Conservation (phyloP, 257 asterid genomes). For the Cinchona pubescens region DNA sequence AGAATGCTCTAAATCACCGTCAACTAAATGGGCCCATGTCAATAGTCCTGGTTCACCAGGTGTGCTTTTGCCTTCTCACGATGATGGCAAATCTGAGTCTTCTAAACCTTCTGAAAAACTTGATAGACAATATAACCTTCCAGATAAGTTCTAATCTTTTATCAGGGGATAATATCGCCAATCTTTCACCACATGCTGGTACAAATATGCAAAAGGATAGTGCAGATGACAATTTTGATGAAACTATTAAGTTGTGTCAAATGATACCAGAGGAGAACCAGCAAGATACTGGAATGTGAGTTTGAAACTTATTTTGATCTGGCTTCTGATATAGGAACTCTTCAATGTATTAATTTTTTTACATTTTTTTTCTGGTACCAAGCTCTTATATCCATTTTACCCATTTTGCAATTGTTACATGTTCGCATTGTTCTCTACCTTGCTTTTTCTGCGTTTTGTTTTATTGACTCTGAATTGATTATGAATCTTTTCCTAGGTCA, state of each 20-base stretch:
- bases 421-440: not conserved
- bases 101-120: slow-evolving; percentile 34
- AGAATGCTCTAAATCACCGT: slow-evolving; percentile 27
- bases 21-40: slow-evolving; percentile 20
- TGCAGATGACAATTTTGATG: slow-evolving; percentile 38
- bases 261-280: slow-evolving; percentile 32
- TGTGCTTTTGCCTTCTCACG: slow-evolving; percentile 21
- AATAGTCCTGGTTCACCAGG: slow-evolving; percentile 25
- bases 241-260: slow-evolving; percentile 26
- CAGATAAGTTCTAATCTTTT: slow-evolving; percentile 32
- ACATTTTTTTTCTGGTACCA: not conserved
- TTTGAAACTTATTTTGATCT: not conserved
- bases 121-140: slow-evolving; percentile 31
- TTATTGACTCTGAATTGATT: slow-evolving; percentile 2
- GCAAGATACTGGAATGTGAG: slow-evolving; percentile 48
- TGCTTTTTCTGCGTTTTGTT: slow-evolving; percentile 9
- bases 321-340: not conserved
- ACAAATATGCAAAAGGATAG: slow-evolving; percentile 16
- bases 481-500: slow-evolving; percentile 33
- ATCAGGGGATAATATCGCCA: slow-evolving; percentile 28
- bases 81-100: slow-evolving; percentile 32
- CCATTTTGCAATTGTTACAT: not conserved
- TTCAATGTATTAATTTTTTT: not conserved
- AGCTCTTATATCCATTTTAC: not conserved
- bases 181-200: slow-evolving; percentile 30